Evolutionary conservation across 768 basidiomycete genomes (phyloP).

Genomic region (Leucocoprinus birnbaumii): DNA sequence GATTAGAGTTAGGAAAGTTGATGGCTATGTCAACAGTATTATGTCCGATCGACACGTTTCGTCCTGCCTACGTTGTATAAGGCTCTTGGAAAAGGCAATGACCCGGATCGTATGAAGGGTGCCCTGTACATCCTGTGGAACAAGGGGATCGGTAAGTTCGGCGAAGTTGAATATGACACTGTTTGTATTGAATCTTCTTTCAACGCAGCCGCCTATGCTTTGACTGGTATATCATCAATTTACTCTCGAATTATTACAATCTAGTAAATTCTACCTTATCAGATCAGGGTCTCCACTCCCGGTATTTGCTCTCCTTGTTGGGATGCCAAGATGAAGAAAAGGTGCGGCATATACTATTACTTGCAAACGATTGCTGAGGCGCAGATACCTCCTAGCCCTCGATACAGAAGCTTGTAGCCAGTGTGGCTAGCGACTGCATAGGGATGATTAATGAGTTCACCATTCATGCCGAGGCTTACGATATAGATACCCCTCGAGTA

Average conservation of each 20-base stretch:
- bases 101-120: slow-evolving; percentile 95
- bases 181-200: neutral
- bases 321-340: slow-evolving; percentile 87
- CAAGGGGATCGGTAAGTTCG: slow-evolving; percentile 58
- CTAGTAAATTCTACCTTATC: slow-evolving; percentile 6
- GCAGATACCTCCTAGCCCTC: slow-evolving; percentile 50
- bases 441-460: slow-evolving; percentile 61
- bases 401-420: slow-evolving; percentile 67
- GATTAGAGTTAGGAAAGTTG: slow-evolving; percentile 8
- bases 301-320: slow-evolving; percentile 60
- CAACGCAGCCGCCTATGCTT: slow-evolving; percentile 58
- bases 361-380: neutral
- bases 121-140: slow-evolving; percentile 80
- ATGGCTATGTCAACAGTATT: slow-evolving; percentile 43
- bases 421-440: slow-evolving; percentile 60
- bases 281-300: slow-evolving; percentile 57
- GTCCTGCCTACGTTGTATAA: slow-evolving; percentile 58
- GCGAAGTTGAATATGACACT: neutral
- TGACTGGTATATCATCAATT: slow-evolving; percentile 47
- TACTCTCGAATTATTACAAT: neutral
- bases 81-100: slow-evolving; percentile 67
- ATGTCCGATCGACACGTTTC: slow-evolving; percentile 67
- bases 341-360: slow-evolving; percentile 31
- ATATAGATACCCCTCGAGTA: slow-evolving; percentile 44
- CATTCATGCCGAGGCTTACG: slow-evolving; percentile 60